Percentiles rank a stretch among this genome's conserved stretches.
Evolutionary conservation across 352 stramenopile genomes (phyloP).

Genomic region (Phytophthora sansomeana): DNA sequence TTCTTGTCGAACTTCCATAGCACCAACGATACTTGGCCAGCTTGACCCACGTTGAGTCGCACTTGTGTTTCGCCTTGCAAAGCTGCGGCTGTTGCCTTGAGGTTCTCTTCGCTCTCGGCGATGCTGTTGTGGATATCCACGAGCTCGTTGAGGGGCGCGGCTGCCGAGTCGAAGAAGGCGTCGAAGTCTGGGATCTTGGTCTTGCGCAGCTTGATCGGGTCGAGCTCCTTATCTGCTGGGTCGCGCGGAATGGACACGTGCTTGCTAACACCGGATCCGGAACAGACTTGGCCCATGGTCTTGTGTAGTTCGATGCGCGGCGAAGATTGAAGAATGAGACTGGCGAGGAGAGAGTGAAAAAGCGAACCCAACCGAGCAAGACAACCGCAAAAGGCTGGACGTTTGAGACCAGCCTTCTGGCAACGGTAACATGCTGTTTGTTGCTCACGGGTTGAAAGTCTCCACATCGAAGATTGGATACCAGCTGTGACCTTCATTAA

Average conservation of each 20-base stretch:
- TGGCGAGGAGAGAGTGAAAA: background rate
- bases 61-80: slow-evolving; percentile 62
- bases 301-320: slow-evolving; percentile 21
- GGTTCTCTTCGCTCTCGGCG: slow-evolving; percentile 60
- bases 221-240: slow-evolving; percentile 34
- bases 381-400: background rate
- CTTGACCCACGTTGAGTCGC: slow-evolving; percentile 32
- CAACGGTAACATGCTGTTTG: too few relatives aligned
- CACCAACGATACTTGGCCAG: slow-evolving; percentile 35
- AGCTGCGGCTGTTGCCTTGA: slow-evolving; percentile 53
- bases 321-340: slow-evolving; percentile 47
- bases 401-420: background rate
- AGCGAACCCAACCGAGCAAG: background rate
- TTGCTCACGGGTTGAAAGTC: slow-evolving; percentile 31
- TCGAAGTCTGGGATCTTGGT: slow-evolving; percentile 38
- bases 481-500: slow-evolving; percentile 25
- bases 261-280: slow-evolving; percentile 55
- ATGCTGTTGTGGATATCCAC: slow-evolving; percentile 57
- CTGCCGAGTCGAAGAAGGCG: slow-evolving; percentile 29
- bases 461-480: background rate
- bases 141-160: slow-evolving; percentile 30
- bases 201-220: slow-evolving; percentile 28
- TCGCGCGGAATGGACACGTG: slow-evolving; percentile 43
- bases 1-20: slow-evolving; percentile 63
- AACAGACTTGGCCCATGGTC: slow-evolving; percentile 70